Conservation (phyloP, 2,329 filamentous ascomycete genomes). For the Cytospora piceicola region DNA sequence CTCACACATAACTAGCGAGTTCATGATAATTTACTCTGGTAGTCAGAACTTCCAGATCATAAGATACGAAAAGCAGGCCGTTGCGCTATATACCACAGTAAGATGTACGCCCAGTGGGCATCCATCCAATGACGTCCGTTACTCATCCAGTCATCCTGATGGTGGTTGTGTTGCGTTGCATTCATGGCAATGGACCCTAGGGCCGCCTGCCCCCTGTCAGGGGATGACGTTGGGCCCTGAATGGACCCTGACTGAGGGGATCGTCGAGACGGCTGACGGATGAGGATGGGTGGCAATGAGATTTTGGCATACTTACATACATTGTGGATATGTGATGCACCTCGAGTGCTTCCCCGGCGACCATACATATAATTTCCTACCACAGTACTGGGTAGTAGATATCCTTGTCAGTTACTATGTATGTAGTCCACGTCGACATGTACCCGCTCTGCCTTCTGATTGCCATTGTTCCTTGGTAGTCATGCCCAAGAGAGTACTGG, state of each 20-base stretch:
- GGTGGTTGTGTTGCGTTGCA: neutral
- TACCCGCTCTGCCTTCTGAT: too few species aligned
- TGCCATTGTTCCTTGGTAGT: too few species aligned
- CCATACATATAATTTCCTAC: too few species aligned
- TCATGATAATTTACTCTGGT: too few species aligned
- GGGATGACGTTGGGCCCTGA: neutral
- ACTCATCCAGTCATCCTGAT: neutral
- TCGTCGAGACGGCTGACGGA: neutral
- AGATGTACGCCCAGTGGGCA: neutral
- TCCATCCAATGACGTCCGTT: slow-evolving; percentile 1
- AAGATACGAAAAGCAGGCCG: neutral
- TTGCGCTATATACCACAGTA: neutral
- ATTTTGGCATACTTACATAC: neutral
- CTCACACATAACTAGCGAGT: neutral
- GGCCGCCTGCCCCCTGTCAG: neutral
- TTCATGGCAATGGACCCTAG: neutral
- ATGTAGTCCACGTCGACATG: too few species aligned
- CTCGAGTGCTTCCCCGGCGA: too few species aligned
- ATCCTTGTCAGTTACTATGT: too few species aligned
- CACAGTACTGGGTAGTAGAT: too few species aligned
- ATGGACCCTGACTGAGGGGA: neutral
- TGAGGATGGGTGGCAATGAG: neutral
- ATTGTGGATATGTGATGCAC: too few species aligned
- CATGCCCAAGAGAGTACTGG: neutral
- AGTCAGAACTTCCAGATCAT: neutral